Conservation (phyloP, 1,139 yeast genomes). For the Nakaseomyces bracarensis region DNA sequence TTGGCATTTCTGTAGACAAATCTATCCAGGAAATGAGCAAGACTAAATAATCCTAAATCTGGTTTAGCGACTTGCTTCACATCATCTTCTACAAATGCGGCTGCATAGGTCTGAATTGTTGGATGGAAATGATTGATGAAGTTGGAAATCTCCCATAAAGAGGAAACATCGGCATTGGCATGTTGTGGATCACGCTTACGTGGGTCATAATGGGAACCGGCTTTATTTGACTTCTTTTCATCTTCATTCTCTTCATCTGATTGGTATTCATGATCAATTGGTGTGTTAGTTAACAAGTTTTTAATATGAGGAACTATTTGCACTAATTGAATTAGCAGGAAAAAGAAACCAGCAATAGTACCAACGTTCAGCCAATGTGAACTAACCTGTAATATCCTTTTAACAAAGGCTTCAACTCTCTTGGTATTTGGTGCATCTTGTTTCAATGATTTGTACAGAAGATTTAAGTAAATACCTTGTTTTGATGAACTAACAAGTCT, state of each 20-base stretch:
- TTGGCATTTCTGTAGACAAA: conserved; percentile 92
- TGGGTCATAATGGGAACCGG: conserved; percentile 54
- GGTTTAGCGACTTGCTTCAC: conserved; percentile 51
- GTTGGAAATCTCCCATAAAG: conserved; percentile 78
- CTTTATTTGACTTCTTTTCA: conserved; percentile 15
- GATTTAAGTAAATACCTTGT: conserved; percentile 79
- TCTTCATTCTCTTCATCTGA: conserved; percentile 32
- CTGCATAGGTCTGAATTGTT: conserved; percentile 75
- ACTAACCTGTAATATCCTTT: conserved; percentile 80
- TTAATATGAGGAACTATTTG: conserved; percentile 44
- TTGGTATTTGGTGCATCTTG: conserved; percentile 50
- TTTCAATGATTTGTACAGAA: conserved; percentile 75
- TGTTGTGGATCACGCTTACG: conserved; percentile 84
- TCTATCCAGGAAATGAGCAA: conserved; percentile 86
- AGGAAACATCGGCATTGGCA: conserved; percentile 72
- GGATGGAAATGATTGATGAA: conserved; percentile 86
- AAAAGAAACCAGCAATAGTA: conserved; percentile 84
- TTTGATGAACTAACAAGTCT: conserved; percentile 78
- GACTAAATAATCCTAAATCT: conserved; percentile 78
- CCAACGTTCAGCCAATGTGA: conserved; percentile 84
- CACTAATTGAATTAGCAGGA: conserved; percentile 60
- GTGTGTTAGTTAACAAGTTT: conserved; percentile 41
- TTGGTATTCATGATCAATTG: conserved; percentile 33
- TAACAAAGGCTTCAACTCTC: conserved; percentile 82
- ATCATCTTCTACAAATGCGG: conserved; percentile 47